phyloP scores from a whole-genome alignment of 2,329 filamentous ascomycete species.

The Cordyceps militaris region DNA sequence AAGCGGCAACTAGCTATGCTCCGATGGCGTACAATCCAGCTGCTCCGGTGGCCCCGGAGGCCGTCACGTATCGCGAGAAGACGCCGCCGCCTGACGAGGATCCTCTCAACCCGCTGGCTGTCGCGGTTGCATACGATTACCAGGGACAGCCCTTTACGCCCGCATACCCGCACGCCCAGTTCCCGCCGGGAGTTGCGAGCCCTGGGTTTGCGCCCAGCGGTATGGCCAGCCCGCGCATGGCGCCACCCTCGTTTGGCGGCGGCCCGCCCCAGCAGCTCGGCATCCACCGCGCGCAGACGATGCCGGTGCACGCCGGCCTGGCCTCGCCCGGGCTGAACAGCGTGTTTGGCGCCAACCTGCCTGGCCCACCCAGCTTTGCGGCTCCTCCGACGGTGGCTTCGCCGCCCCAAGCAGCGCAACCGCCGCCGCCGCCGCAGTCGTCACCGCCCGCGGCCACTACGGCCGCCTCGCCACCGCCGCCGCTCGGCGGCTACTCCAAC shows the following conservation, averaged over 20 bases:
- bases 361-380: slow-evolving; percentile 18
- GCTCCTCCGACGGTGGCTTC: slow-evolving; percentile 16
- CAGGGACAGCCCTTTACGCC: slow-evolving; percentile 46
- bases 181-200: slow-evolving; percentile 38
- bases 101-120: slow-evolving; percentile 49
- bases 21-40: slow-evolving; percentile 75
- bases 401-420: slow-evolving; percentile 16
- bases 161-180: slow-evolving; percentile 40
- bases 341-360: slow-evolving; percentile 38
- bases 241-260: slow-evolving; percentile 34
- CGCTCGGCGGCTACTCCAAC: slow-evolving; percentile 49
- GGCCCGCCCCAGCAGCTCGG: slow-evolving; percentile 34
- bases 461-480: slow-evolving; percentile 28
- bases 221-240: slow-evolving; percentile 32
- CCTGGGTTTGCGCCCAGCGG: slow-evolving; percentile 28
- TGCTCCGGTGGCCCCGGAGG: slow-evolving; percentile 66
- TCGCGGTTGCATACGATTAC: slow-evolving; percentile 51
- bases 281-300: slow-evolving; percentile 41
- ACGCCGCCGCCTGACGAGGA: slow-evolving; percentile 68
- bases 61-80: slow-evolving; percentile 67
- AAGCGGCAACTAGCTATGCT: slow-evolving; percentile 36
- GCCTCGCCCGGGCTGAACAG: slow-evolving; percentile 34
- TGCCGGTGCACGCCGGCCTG: slow-evolving; percentile 36
- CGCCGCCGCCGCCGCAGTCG: slow-evolving; percentile 17
- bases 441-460: slow-evolving; percentile 30